Conservation (phyloP, 2,329 filamentous ascomycete genomes). For the Alternaria dauci region DNA sequence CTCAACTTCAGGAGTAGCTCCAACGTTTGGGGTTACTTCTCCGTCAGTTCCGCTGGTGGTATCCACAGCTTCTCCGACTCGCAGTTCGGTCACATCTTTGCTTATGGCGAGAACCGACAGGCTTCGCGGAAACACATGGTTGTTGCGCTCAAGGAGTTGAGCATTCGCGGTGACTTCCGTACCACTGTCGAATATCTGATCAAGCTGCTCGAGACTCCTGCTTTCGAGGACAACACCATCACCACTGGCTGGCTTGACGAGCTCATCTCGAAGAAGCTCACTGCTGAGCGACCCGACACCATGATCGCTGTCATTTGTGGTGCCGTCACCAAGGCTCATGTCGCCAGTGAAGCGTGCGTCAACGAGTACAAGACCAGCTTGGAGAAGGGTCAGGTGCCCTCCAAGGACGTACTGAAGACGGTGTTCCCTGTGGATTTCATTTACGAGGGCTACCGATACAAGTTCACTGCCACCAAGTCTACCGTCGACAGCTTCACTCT, state of each 20-base stretch:
- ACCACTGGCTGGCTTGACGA: slow-evolving; percentile 99
- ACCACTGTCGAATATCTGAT: slow-evolving; percentile 99
- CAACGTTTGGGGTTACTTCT: slow-evolving; percentile 99
- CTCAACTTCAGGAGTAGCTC: slow-evolving; percentile 98
- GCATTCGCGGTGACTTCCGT: slow-evolving; percentile 98
- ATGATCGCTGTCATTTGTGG: slow-evolving; percentile 95
- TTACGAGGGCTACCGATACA: slow-evolving; percentile 95
- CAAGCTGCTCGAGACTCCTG: slow-evolving; percentile 96
- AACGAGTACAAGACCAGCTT: slow-evolving; percentile 86
- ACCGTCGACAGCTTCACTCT: slow-evolving; percentile 94
- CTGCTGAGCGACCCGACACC: slow-evolving; percentile 91
- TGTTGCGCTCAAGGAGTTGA: slow-evolving; percentile 95
- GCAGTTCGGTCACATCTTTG: slow-evolving; percentile 99
- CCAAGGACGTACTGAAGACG: slow-evolving; percentile 96
- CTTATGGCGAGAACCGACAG: slow-evolving; percentile 95
- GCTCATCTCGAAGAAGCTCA: slow-evolving; percentile 96
- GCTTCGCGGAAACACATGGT: slow-evolving; percentile 99
- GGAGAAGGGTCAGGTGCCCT: slow-evolving; percentile 96
- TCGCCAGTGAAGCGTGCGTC: slow-evolving; percentile 90
- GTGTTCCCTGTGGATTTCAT: slow-evolving; percentile 99
- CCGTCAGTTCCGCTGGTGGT: slow-evolving; percentile 92
- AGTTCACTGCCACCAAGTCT: slow-evolving; percentile 95
- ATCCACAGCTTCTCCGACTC: slow-evolving; percentile 99
- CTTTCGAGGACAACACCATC: slow-evolving; percentile 98
- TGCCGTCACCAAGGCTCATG: slow-evolving; percentile 92